Base-by-base conservation (phyloP, 2,329 filamentous ascomycete species). In the Rasamsonia emersonii region DNA sequence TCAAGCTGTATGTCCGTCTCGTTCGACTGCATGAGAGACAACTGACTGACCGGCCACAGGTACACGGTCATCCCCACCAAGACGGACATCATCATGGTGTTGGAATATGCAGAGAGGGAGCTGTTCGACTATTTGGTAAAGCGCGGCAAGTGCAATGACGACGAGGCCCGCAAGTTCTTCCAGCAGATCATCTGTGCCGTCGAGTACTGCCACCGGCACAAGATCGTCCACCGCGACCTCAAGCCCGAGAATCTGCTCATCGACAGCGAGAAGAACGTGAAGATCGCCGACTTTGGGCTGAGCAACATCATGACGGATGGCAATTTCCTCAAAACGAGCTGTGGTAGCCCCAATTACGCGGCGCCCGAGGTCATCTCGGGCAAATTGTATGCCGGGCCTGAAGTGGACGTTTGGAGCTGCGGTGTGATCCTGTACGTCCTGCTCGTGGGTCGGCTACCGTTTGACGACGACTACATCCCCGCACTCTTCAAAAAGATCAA, bases 241-340 rank as follows among this genome's bases (percentile, higher is more conserved):
- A 98, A 98, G 61, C 91, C 91, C 7, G 91, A 98, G 68, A 98
- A 98, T 55, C 66, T 98, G 29, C 74, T 98, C 25, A 77, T 98
- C 31, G 91, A 98, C 62, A 85, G 93, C 44, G 81, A 93, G 38
- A 80, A 94, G 53, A 95, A 98, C 51, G 89, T 98, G 62, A 98
- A 98, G 68, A 98, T 98, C 64, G 91, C 91, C 50, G 91, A 98
- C 62, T 98, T 98, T 47, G 91, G 91, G 36, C 70, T 98, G 36
- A 96, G 89, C 67, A 98, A 98, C 57, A 98, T 98, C 64, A 98
- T 98, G 91, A 96, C 91, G 0, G 91, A 98, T 56, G 91, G 91
- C 16, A 98, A 98, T 58, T 98, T 98, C 56, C 75, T 98, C 50
- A 96, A 95, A 66, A 98, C 91, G 1, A 96, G 88, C 56, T 98